These are phyloP conservation scores for Wickerhamomyces bovis DNA, from an alignment of 805 yeast species.

Conservation along the genomic window DNA sequence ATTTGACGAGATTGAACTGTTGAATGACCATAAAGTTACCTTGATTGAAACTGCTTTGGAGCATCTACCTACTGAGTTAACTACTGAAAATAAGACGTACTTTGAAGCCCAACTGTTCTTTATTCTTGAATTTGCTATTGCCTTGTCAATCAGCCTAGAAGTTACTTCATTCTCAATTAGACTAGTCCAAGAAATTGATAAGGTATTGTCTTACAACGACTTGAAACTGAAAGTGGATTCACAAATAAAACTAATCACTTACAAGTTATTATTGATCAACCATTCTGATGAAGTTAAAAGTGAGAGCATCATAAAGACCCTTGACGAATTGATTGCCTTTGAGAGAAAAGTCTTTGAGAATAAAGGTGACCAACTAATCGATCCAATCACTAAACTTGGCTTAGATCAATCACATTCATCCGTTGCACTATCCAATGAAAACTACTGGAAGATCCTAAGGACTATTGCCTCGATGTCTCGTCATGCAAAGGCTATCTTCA, in stretches of 20 bases:
- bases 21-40: constrained; percentile 1
- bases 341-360: constrained; percentile 14
- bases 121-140: constrained; percentile 35
- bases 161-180: constrained; percentile 1
- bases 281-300: background rate
- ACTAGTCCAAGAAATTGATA: constrained; percentile 22
- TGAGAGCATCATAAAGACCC: constrained; percentile 1
- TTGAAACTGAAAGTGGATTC: constrained; percentile 16
- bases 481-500: constrained; percentile 38
- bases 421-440: constrained; percentile 42
- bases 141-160: background rate
- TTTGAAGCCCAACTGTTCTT: constrained; percentile 30
- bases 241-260: constrained; percentile 41
- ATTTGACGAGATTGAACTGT: constrained; percentile 38
- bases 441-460: constrained; percentile 52
- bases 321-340: constrained; percentile 9
- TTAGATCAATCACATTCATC: background rate
- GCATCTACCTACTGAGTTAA: constrained; percentile 29
- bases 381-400: constrained; percentile 11
- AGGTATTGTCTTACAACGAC: constrained; percentile 18
- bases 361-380: constrained; percentile 13
- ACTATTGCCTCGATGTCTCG: constrained; percentile 39
- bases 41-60: constrained; percentile 29
- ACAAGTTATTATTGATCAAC: constrained; percentile 39
- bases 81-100: constrained; percentile 23